These are phyloP conservation scores for Periconia digitata DNA, from an alignment of 2,329 filamentous ascomycete species.

Conservation along the genomic window DNA sequence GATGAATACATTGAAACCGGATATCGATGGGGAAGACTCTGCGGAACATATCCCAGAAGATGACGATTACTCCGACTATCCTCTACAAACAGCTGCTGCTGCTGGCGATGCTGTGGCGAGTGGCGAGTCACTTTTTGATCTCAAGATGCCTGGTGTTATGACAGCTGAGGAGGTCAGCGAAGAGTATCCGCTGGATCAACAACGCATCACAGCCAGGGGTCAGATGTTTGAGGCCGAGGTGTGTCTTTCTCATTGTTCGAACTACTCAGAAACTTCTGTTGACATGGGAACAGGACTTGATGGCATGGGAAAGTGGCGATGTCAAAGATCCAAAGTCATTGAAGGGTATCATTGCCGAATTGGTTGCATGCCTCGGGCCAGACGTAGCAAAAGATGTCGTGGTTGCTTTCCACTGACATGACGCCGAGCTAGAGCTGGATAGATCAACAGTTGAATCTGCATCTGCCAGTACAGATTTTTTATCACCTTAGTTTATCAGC, in stretches of 20 bases:
- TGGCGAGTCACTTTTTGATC: conserved; percentile 56
- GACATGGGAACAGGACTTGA: conserved; percentile 50
- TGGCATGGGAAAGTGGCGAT: conserved; percentile 60
- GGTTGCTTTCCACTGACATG: conserved; percentile 56
- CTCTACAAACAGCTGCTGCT: conserved; percentile 28
- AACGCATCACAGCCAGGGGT: conserved; percentile 55
- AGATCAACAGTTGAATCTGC: too few relatives aligned
- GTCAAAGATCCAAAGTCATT: conserved; percentile 55
- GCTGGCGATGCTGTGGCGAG: conserved; percentile 37
- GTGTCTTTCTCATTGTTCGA: conserved; percentile 42
- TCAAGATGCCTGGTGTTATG: conserved; percentile 69
- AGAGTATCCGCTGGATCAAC: conserved; percentile 59
- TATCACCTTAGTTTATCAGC: too few relatives aligned
- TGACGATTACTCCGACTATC: conserved; percentile 24
- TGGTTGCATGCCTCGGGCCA: conserved; percentile 66
- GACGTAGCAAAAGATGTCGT: conserved; percentile 60
- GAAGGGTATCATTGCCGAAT: conserved; percentile 66
- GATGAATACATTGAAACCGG: conserved; percentile 1
- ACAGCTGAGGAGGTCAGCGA: conserved; percentile 55
- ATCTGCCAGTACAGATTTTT: too few relatives aligned
- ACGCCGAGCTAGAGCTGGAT: too few relatives aligned
- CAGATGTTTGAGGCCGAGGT: conserved; percentile 37
- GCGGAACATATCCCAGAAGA: background rate
- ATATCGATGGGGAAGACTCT: conserved; percentile 2
- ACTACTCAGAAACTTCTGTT: conserved; percentile 22